phyloP scores from a whole-genome alignment of 306 rosid species.

The Lagenaria siceraria region DNA sequence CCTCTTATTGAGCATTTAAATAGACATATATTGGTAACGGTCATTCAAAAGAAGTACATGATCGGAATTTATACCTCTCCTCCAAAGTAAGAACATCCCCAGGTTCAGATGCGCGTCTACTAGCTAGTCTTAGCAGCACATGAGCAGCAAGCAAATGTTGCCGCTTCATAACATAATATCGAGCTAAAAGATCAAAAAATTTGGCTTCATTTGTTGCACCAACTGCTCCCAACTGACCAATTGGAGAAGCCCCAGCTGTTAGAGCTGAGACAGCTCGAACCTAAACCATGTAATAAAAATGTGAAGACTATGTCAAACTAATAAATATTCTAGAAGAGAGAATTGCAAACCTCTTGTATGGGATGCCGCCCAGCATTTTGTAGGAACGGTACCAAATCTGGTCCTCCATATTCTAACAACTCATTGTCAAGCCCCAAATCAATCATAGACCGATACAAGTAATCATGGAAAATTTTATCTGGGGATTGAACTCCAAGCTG shows the following conservation, averaged over 20 bases:
- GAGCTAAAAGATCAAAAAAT: conserved; percentile 83
- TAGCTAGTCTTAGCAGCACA: conserved; percentile 70
- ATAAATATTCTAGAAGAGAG: background rate
- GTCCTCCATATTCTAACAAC: conserved; percentile 89
- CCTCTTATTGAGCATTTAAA: background rate
- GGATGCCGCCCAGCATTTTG: conserved; percentile 74
- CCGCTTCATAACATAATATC: conserved; percentile 75
- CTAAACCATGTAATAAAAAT: conserved; percentile 30
- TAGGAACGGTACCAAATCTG: conserved; percentile 81
- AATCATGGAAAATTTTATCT: conserved; percentile 76
- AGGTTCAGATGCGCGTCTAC: conserved; percentile 55
- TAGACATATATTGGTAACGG: background rate
- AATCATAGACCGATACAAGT: conserved; percentile 85
- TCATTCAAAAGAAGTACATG: background rate
- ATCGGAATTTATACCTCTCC: conserved; percentile 41
- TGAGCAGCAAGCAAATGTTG: conserved; percentile 95
- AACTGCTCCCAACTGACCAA: conserved; percentile 52
- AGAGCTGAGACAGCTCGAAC: conserved; percentile 48
- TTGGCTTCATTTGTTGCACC: conserved; percentile 55
- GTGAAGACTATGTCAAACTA: conserved; percentile 11
- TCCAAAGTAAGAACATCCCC: conserved; percentile 65
- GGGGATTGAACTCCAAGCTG: conserved; percentile 93
- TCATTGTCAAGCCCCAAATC: conserved; percentile 89
- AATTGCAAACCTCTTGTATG: conserved; percentile 48
- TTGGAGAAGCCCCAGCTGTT: conserved; percentile 44